phyloP scores from a whole-genome alignment of 768 basidiomycete genomes.

The Leccinum aurantiacum region DNA sequence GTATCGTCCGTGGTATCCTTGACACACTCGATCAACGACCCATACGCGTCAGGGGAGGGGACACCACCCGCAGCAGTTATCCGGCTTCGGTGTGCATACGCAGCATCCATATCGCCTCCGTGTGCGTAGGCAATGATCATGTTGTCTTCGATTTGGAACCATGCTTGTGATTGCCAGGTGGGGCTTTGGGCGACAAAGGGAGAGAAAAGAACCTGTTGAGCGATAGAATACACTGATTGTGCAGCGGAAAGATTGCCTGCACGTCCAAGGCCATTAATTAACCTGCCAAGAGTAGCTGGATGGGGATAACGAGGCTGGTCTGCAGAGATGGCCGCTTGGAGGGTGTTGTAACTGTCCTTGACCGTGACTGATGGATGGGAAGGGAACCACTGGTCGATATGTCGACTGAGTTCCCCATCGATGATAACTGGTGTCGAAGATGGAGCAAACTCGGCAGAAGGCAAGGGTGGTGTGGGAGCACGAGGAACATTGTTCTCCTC shows the following conservation, averaged over 20 bases:
- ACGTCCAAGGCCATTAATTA: slow-evolving; percentile 74
- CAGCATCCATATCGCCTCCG: slow-evolving; percentile 73
- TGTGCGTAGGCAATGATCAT: slow-evolving; percentile 90
- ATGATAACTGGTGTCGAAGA: slow-evolving; percentile 17
- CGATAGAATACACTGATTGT: slow-evolving; percentile 61
- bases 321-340: slow-evolving; percentile 43
- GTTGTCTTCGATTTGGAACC: slow-evolving; percentile 80
- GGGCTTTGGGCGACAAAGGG: slow-evolving; percentile 40
- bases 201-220: slow-evolving; percentile 58
- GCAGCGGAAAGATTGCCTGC: slow-evolving; percentile 58
- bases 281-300: slow-evolving; percentile 50
- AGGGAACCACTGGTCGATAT: slow-evolving; percentile 36
- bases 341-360: slow-evolving; percentile 46
- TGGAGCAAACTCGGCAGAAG: slow-evolving; percentile 15
- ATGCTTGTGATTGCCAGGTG: slow-evolving; percentile 52
- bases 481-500: slow-evolving; percentile 5
- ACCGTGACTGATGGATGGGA: slow-evolving; percentile 30
- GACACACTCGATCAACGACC: too few relatives aligned
- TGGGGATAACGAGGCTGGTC: slow-evolving; percentile 48
- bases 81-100: slow-evolving; percentile 75
- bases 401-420: slow-evolving; percentile 28
- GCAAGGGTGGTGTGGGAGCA: slow-evolving; percentile 11
- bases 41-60: slow-evolving; percentile 53
- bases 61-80: slow-evolving; percentile 75
- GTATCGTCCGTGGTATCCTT: too few relatives aligned